Base-by-base conservation (phyloP, 2,329 filamentous ascomycete genomes). In the Elsinoe batatas region DNA sequence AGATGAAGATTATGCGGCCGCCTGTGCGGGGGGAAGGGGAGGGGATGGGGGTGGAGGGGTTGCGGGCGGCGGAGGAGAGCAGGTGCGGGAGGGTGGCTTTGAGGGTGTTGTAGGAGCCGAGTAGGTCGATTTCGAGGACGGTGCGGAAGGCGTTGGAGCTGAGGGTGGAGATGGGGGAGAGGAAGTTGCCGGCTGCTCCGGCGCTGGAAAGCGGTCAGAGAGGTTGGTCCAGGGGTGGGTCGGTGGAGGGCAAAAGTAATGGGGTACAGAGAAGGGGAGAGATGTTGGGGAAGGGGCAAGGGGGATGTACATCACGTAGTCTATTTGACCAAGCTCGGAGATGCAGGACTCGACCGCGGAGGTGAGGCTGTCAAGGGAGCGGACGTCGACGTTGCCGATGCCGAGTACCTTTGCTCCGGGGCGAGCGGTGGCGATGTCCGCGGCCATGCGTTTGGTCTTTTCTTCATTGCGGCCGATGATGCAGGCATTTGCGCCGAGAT, bases 111-210 rank as follows among this genome's bases (percentile, higher is more conserved):
- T 87, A 98, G 13, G 88, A 94, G 32, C 93, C 93, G 35, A 97
- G 71, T 2, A 95, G 85, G 68, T 97, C 93, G 65, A 98, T 98
- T 59, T 97, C 93, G 64, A 97, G 91, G 61, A 98, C 93, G 0
- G 88, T 79, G 71, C 91, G 94, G 82, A 98, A 95, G 3, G 88
- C 93, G 67, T 97, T 97, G 57, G 87, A 73, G 38, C 83, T 89
- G 50, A 97, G 80, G 59, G 85, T 85, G 38, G 85, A 80, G 58
- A 97, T 85, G 3, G 91, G 87, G 0, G 89, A 86, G 18, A 98
- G 78, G 71, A 97, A 98, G 71, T 98, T 98, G 58, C 93, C 93
- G 15, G 93, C 93, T 12, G 93, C 93, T 51, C 93, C 93, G 17
- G 91, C 91, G 68, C 46, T 50, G 46, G 26, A 10, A 20, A 13